A percentile compares a stretch with the other conserved stretches of the same genome.
Evolutionary conservation across 805 yeast genomes (phyloP).

Genomic region (Saturnispora diversa): DNA sequence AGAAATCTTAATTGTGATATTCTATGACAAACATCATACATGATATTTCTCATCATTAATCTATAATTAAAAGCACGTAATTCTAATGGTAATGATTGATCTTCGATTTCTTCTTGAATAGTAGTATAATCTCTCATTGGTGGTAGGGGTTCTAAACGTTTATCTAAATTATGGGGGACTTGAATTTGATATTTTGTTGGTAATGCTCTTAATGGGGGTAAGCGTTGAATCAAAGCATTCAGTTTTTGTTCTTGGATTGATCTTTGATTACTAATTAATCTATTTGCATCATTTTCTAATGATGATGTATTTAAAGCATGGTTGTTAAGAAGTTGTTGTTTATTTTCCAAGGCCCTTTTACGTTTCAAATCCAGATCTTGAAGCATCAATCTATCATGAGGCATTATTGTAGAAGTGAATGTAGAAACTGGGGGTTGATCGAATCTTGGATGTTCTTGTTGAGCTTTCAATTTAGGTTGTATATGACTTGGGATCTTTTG

Average conservation of each 20-base stretch:
- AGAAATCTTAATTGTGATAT: conserved; percentile 9
- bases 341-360: conserved; percentile 11
- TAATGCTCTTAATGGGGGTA: conserved; percentile 10
- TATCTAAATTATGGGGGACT: too few species aligned
- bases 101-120: conserved; percentile 8
- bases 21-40: conserved; percentile 12
- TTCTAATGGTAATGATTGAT: conserved; percentile 1
- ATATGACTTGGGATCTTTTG: too few species aligned
- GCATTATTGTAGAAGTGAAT: too few species aligned
- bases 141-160: conserved; percentile 4
- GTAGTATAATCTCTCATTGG: conserved; percentile 8
- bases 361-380: too few species aligned
- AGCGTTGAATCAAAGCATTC: conserved; percentile 7
- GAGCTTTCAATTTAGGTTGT: too few species aligned
- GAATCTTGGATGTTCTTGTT: too few species aligned
- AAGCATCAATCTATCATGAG: too few species aligned
- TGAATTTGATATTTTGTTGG: conserved; percentile 15
- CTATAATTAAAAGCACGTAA: conserved; percentile 8
- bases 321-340: conserved; percentile 6
- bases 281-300: conserved; percentile 1
- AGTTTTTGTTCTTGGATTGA: conserved; percentile 1
- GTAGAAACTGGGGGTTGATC: too few species aligned
- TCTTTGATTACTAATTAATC: background rate
- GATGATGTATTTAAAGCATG: conserved; percentile 8
- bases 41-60: conserved; percentile 3